Conservation (phyloP, 257 asterid species). For the Nicotiana sylvestris region DNA sequence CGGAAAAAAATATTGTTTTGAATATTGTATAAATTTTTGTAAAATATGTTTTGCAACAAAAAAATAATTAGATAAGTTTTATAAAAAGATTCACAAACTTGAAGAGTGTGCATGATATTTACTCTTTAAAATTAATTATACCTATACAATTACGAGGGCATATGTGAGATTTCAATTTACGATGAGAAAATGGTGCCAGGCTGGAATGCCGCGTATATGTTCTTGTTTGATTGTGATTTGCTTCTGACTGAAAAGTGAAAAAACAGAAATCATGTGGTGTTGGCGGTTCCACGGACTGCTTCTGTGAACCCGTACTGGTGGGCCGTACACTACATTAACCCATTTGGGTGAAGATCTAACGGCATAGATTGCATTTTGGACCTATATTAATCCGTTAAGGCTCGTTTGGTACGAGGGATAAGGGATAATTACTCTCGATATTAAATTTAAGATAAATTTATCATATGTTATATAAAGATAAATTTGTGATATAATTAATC, state of each 20-base stretch:
- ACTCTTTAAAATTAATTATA: neutral
- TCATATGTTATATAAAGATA: no score
- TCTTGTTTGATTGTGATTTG: neutral
- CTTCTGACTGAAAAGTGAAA: neutral
- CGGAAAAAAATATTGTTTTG: no score
- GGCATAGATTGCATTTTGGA: neutral
- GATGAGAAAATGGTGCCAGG: constrained; percentile 18
- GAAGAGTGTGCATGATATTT: no score
- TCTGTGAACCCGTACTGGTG: neutral
- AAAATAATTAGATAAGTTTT: no score
- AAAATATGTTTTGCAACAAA: no score
- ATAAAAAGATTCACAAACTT: no score
- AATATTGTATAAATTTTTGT: no score
- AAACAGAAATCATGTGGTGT: constrained; percentile 11
- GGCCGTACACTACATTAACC: neutral
- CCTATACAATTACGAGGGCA: neutral
- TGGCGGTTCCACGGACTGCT: constrained; percentile 16
- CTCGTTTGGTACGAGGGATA: no score
- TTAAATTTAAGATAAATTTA: no score
- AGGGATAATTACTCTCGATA: no score
- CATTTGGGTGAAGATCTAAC: neutral
- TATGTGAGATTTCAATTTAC: neutral
- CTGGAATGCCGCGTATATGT: constrained; percentile 30
- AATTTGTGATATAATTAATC: no score
- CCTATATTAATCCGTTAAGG: no score